Evolutionary conservation across 768 basidiomycete species (phyloP).

Genomic region (Pisolithus marmoratus): DNA sequence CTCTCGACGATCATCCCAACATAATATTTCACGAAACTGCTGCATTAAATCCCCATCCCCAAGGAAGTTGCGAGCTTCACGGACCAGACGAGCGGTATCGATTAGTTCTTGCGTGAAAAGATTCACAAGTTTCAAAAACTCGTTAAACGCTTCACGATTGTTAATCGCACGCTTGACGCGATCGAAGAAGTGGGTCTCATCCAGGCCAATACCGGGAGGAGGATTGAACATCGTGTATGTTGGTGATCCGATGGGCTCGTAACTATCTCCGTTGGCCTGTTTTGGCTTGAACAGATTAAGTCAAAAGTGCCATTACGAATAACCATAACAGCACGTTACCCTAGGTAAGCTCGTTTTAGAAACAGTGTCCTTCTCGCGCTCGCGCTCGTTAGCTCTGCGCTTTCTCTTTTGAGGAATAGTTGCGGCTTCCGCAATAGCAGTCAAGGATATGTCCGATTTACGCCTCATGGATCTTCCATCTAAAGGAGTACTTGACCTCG

Average conservation of each 20-base stretch:
- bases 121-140: constrained; percentile 93
- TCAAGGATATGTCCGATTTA: constrained; percentile 42
- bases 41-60: constrained; percentile 74
- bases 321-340: constrained; percentile 10
- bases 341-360: constrained; percentile 20
- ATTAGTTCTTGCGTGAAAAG: constrained; percentile 93
- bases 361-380: constrained; percentile 30
- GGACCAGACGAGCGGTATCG: constrained; percentile 76
- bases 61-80: constrained; percentile 72
- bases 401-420: constrained; percentile 65
- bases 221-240: constrained; percentile 14
- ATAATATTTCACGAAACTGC: constrained; percentile 81
- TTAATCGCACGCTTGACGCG: constrained; percentile 73
- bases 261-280: constrained; percentile 15
- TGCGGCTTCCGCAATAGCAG: constrained; percentile 31
- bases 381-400: constrained; percentile 47
- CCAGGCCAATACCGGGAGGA: constrained; percentile 22
- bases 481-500: constrained; percentile 30
- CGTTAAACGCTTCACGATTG: constrained; percentile 77
- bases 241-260: constrained; percentile 21
- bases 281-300: constrained; percentile 12
- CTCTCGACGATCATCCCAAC: constrained; percentile 76
- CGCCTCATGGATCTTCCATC: constrained; percentile 34
- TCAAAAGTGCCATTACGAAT: neutral
- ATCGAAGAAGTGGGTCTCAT: constrained; percentile 86